Conservation (phyloP, 1,284 basidiomycete genomes). For the Exsudoporus floridanus region DNA sequence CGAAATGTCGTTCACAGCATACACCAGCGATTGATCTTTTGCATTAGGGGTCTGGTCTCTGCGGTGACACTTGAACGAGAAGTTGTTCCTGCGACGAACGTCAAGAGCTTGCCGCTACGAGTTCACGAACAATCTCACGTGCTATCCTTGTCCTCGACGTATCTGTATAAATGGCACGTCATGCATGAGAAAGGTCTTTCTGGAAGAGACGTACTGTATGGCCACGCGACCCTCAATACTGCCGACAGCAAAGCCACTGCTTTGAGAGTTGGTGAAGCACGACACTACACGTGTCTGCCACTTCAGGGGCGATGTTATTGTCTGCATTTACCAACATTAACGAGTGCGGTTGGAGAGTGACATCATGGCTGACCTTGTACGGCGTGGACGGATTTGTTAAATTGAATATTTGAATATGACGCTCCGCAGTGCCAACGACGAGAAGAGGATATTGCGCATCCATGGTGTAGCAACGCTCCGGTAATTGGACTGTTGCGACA, state of each 20-base stretch:
- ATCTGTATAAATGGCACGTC: constrained; percentile 44
- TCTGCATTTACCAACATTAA: constrained; percentile 42
- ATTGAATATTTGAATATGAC: constrained; percentile 88
- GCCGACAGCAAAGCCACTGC: constrained; percentile 86
- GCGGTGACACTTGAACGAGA: constrained; percentile 96
- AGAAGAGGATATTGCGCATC: constrained; percentile 85
- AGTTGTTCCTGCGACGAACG: constrained; percentile 64
- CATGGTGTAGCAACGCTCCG: constrained; percentile 88
- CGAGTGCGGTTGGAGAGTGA: background rate
- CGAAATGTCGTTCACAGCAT: constrained; percentile 86
- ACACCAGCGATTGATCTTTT: constrained; percentile 82
- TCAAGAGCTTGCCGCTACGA: constrained; percentile 12
- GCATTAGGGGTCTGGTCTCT: constrained; percentile 62
- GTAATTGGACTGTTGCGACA: constrained; percentile 75
- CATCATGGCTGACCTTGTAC: constrained; percentile 57
- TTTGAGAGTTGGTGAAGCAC: constrained; percentile 73
- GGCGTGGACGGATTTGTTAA: constrained; percentile 75
- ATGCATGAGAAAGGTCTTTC: background rate
- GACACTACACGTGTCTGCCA: constrained; percentile 92
- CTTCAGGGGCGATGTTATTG: constrained; percentile 81
- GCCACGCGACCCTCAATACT: constrained; percentile 95
- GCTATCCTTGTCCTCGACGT: constrained; percentile 77
- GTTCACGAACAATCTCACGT: constrained; percentile 41
- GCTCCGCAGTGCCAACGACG: constrained; percentile 93
- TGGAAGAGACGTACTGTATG: constrained; percentile 71